Evolutionary conservation across 2,329 filamentous ascomycete genomes (phyloP), one percentile per base, ranked within the genome.

Genomic region (Ophiocordyceps camponoti-leonardi): DNA sequence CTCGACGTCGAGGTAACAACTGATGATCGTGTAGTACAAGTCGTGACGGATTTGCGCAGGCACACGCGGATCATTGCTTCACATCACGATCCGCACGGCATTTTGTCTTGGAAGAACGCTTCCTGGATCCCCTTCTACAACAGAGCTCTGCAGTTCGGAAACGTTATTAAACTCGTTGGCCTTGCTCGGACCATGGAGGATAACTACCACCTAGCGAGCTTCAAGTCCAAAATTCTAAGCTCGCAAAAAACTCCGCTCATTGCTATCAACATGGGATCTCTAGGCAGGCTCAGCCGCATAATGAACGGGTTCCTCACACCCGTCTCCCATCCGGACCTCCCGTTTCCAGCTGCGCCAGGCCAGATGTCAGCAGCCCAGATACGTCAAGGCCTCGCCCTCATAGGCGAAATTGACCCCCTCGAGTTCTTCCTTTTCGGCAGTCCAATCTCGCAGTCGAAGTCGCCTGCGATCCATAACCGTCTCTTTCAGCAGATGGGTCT

Each of bases 271-370:
- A 96, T 98, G 90, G 88, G 90, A 28, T 70, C 77, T 43, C 69
- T 76, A 23, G 92, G 92, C 43, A 92, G 94, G 65, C 73, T 95
- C 40, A 94, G 86, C 56, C 81, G 92, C 31, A 81, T 98, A 41
- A 68, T 93, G 48, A 98, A 98, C 62, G 72, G 75, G 28, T 96
- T 96, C 68, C 78, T 98, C 68, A 96, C 92, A 0, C 92, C 92
- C 0, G 92, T 98, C 14, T 87, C 86, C 3, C 92, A 96, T 60
- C 84, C 86, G 2, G 75, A 74, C 13, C 71, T 96, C n/a, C 87
- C 90, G 0, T 86, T 88, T 65, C 92, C 92, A 58, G 90, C 92
- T 37, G 92, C 92, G 0, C 90, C 92, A 4, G 92, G 92, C 1
- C 92, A 98, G 58, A 73, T 98, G 44, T 94, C 87, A 4, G 87